Percentiles rank a stretch among this genome's conserved stretches.
These are phyloP conservation scores for Microbotryum violaceum DNA, from an alignment of 1,284 basidiomycete species.

Conservation along the genomic window DNA sequence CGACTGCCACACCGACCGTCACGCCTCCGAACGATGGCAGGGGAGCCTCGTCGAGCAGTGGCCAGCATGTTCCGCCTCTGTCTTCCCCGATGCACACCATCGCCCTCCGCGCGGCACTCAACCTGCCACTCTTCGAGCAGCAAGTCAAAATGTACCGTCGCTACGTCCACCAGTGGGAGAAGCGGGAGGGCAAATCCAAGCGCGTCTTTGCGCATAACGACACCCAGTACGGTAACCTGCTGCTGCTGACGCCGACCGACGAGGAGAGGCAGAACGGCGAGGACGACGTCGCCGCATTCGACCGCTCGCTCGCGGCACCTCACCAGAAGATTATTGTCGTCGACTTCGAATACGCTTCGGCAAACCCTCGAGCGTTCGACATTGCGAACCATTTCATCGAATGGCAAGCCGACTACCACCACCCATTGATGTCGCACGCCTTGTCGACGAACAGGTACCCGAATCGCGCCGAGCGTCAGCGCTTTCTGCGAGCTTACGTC, in stretches of 20 bases:
- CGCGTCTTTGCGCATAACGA: slow-evolving; percentile 75
- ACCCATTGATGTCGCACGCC: slow-evolving; percentile 60
- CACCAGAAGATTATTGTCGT: slow-evolving; percentile 72
- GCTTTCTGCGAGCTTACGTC: slow-evolving; percentile 79
- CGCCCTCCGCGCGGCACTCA: slow-evolving; percentile 44
- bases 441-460: slow-evolving; percentile 67
- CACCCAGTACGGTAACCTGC: slow-evolving; percentile 85
- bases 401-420: slow-evolving; percentile 83
- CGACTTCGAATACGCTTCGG: slow-evolving; percentile 88
- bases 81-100: slow-evolving; percentile 12
- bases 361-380: slow-evolving; percentile 82
- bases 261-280: slow-evolving; percentile 13
- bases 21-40: slow-evolving; percentile 6
- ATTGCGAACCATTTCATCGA: slow-evolving; percentile 95
- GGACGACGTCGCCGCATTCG: slow-evolving; percentile 16
- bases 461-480: slow-evolving; percentile 58
- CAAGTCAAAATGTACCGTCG: slow-evolving; percentile 61
- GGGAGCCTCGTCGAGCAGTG: background rate
- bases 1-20: background rate
- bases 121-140: slow-evolving; percentile 56
- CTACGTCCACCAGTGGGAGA: slow-evolving; percentile 59
- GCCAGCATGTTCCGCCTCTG: slow-evolving; percentile 14
- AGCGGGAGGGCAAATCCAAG: slow-evolving; percentile 50
- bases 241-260: slow-evolving; percentile 51
- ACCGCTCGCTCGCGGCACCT: slow-evolving; percentile 21